Evolutionary conservation across 306 rosid species (phyloP), one percentile per base, ranked within the genome.

Genomic region (Comarum palustre): DNA sequence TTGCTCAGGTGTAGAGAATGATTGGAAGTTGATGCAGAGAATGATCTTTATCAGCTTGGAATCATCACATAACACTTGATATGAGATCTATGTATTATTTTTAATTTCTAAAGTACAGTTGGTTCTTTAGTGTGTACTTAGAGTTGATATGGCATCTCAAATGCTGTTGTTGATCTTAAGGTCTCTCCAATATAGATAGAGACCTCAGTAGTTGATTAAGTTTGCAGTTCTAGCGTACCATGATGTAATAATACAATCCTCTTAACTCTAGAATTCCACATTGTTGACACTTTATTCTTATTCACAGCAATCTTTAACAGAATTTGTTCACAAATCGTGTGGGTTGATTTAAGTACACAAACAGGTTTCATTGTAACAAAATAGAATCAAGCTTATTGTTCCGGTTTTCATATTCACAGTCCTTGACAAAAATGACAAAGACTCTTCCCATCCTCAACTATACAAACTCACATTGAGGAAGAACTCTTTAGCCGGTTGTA

Each of bases 401-500:
- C 19, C 22, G 2, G 54, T 2, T 61, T 16, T 16, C 66, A 61
- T 32, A 8, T 17, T 6, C 36, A 6, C 3, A 13, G 65, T 59
- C 39, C 29, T 27, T 59, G 1, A 8, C 22, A 59, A 59, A 12
- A 14, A 55, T 27, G 39, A 58, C 29, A n/a, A n/a, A 55, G 61
- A 27, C 64, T 25, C 6, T 27, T 1, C 39, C 5, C 8, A 13
- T 17, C 12, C 42, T 31, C 38, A 32, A 61, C 1, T 16, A 22
- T 43, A 58, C 4, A 57, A 25, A 58, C n/a, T 31, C 14, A 61
- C 24, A 31, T 16, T 2, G 14, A 31, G 12, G 42, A 31, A 54
- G 68, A 63, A 51, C 59, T 54, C 50, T 65, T 32, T 0, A 72
- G 61, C 50, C 34, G 29, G 34, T 32, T 66, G 39, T 43, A 52